A percentile compares a stretch with the other conserved stretches of the same genome.
Conservation (phyloP, 2,329 filamentous ascomycete genomes). For the Cladosporium sp. region DNA sequence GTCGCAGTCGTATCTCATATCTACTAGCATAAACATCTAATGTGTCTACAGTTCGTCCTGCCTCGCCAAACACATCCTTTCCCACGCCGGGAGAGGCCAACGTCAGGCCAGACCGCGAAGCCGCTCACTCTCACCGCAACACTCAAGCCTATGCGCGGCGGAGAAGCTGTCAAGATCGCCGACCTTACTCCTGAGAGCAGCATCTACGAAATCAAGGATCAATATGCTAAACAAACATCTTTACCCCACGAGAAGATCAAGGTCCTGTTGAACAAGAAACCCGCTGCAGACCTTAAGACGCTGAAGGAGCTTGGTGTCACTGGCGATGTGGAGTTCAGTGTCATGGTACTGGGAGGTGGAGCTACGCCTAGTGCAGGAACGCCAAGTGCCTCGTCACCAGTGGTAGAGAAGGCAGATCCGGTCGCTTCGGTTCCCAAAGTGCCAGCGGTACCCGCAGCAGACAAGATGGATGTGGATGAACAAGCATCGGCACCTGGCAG, state of each 20-base stretch:
- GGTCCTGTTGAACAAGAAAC: conserved; percentile 82
- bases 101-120: conserved; percentile 42
- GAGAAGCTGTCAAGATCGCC: conserved; percentile 61
- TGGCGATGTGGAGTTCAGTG: conserved; percentile 65
- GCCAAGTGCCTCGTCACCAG: conserved; percentile 35
- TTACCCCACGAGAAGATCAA: conserved; percentile 76
- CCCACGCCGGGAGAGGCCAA: conserved; percentile 43
- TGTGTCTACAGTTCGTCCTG: conserved; percentile 59
- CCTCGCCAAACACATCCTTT: conserved; percentile 56
- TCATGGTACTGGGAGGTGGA: conserved; percentile 77
- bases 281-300: conserved; percentile 48
- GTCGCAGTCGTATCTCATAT: conserved; percentile 26
- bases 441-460: conserved; percentile 5
- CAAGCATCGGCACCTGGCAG: conserved; percentile 26
- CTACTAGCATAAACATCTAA: neutral
- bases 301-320: conserved; percentile 40
- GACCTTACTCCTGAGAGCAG: conserved; percentile 63
- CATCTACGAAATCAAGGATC: conserved; percentile 71
- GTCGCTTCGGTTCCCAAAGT: conserved; percentile 20
- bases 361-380: conserved; percentile 25
- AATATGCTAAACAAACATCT: conserved; percentile 59
- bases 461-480: conserved; percentile 32
- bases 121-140: conserved; percentile 48
- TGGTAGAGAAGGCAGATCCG: conserved; percentile 38
- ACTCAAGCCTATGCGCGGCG: conserved; percentile 72